Evolutionary conservation across 225 moss, liverwort and hornwort species (phyloP).

Genomic region (Sphagnum tenellum): DNA sequence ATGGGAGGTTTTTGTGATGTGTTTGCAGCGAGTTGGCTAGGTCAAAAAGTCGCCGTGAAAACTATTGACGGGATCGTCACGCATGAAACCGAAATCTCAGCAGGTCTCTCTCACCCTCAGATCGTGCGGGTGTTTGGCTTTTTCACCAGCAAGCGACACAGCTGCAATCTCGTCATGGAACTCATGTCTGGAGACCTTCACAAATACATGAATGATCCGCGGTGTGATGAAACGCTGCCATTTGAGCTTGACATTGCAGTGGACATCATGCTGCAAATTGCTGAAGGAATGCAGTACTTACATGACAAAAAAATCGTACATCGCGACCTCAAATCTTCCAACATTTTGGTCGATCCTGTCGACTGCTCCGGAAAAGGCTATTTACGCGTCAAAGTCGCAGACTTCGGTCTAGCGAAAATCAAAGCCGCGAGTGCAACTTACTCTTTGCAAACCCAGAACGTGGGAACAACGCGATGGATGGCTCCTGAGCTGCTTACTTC

Average conservation of each 20-base stretch:
- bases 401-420: conserved; percentile 14
- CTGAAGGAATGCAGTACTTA: conserved; percentile 17
- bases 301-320: conserved; percentile 10
- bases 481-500: conserved; percentile 5
- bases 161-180: not conserved
- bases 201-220: not conserved
- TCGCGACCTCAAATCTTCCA: conserved; percentile 13
- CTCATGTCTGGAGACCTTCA: not conserved
- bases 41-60: not conserved
- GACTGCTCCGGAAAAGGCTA: not conserved
- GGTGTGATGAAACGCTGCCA: not conserved
- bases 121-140: not conserved
- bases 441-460: not conserved
- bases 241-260: not conserved
- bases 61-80: rapidly evolving
- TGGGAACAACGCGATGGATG: conserved; percentile 9
- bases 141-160: not conserved
- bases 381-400: conserved; percentile 10
- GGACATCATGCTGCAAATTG: conserved; percentile 16
- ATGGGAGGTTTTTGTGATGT: not conserved
- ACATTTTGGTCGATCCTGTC: conserved; percentile 12
- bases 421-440: not conserved
- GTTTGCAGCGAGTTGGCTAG: not conserved
- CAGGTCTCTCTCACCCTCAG: not conserved
- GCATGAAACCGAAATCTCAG: not conserved